Base-by-base conservation (phyloP, 2,329 filamentous ascomycete species). In the Penicillium sp. region DNA sequence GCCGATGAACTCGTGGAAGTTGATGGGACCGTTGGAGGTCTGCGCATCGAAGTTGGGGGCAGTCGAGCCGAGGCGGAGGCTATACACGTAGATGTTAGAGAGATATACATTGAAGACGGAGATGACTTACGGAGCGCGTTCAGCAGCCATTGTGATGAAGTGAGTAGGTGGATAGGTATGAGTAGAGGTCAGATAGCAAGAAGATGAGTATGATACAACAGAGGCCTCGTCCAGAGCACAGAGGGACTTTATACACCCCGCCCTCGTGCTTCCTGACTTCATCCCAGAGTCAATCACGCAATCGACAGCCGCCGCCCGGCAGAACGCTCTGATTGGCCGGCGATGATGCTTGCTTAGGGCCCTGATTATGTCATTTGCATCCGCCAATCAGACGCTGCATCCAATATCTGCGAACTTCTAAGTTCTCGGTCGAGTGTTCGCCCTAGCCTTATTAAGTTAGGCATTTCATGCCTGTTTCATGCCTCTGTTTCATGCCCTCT, bases 1-100 rank as follows among this genome's bases (percentile, higher is more conserved):
- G 66, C 84, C 85, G 63, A 88, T 86, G 78, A 83, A 89, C 65
- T 87, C 77, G 76, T 89, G 86, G 79, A 89, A 89, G 74, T 87
- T 80, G 70, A 88, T 87, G 55, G 79, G 78, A 58, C 85, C 86
- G 61, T 78, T 76, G 62, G 86, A 88, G 64, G 86, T 87, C 66
- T 86, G 81, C 60, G 86, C 84, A 65, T 86, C 74, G 79, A 89
- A 88, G 78, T 89, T 83, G 64, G 86, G 86, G 67, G 85, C 86
- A 68, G 76, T 79, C 72, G 79, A 85, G 71, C 85, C 85, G 66
- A 88, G 81, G 68, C 85, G 84, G 71, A 88, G 81, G 67, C 78
- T 80, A 61, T 18, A 57, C 26, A n/a, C n/a, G n/a, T n/a, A n/a
- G 16, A 33, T 48, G 58, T 63, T 30, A 66, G 60, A 35, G 24